phyloP scores from a whole-genome alignment of 75 land plant species.

The Selaginella moellendorffii region DNA sequence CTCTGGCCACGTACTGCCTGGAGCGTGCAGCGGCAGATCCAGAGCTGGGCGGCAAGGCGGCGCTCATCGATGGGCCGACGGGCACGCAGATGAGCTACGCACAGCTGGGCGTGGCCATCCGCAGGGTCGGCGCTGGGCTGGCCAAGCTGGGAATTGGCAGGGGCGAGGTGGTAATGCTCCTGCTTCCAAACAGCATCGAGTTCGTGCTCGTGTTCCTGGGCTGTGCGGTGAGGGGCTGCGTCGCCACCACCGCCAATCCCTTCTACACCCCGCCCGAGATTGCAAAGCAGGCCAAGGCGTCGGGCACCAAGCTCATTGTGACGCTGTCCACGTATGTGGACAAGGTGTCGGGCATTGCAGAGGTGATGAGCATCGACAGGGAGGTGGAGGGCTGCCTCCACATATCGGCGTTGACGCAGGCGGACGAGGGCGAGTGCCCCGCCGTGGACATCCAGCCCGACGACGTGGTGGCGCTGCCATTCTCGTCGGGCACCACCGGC shows the following conservation, averaged over 20 bases:
- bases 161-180: constrained; percentile 43
- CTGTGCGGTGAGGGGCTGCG: constrained; percentile 44
- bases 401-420: neutral
- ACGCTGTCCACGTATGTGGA: constrained; percentile 46
- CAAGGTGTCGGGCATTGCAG: constrained; percentile 22
- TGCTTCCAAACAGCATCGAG: constrained; percentile 51
- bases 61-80: constrained; percentile 41
- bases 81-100: constrained; percentile 32
- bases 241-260: constrained; percentile 64
- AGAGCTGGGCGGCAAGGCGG: constrained; percentile 25
- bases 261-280: constrained; percentile 57
- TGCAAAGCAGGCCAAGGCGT: constrained; percentile 30
- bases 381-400: neutral
- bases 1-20: constrained; percentile 64
- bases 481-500: constrained; percentile 19
- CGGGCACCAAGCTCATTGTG: constrained; percentile 39
- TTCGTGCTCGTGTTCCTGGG: constrained; percentile 49
- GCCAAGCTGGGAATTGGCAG: constrained; percentile 31
- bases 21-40: constrained; percentile 20
- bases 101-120: constrained; percentile 29
- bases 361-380: constrained; percentile 6
- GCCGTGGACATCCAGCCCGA: constrained; percentile 7
- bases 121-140: constrained; percentile 24
- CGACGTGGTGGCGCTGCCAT: constrained; percentile 18
- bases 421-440: neutral